phyloP scores from a whole-genome alignment of 176 grass and related monocot species.

The Cenchrus americanus region DNA sequence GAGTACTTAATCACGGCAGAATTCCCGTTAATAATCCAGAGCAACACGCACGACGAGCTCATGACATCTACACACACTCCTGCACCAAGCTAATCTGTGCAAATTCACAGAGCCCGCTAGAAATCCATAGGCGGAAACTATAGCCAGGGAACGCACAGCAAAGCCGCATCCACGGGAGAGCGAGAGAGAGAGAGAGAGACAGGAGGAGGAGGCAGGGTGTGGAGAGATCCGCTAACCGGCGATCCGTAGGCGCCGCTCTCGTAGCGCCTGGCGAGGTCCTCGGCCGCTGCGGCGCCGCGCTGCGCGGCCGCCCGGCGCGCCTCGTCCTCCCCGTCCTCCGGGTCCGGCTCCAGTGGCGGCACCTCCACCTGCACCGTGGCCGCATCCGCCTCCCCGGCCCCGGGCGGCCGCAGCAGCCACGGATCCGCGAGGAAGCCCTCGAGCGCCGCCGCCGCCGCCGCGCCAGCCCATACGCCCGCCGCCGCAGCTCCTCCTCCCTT shows the following conservation, averaged over 20 bases:
- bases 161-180: not conserved
- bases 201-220: too few species aligned
- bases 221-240: slow-evolving; percentile 58
- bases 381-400: not conserved
- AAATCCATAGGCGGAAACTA: not conserved
- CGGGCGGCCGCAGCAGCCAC: slow-evolving; percentile 53
- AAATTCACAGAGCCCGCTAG: not conserved
- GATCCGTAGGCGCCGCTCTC: slow-evolving; percentile 52
- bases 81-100: not conserved
- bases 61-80: not conserved
- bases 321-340: slow-evolving; percentile 59
- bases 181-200: not conserved
- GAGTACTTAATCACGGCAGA: not conserved
- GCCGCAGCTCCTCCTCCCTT: not conserved
- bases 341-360: slow-evolving; percentile 45
- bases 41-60: not conserved
- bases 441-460: slow-evolving; percentile 43
- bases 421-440: slow-evolving; percentile 75
- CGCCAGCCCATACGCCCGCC: slow-evolving; percentile 39
- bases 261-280: slow-evolving; percentile 61
- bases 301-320: slow-evolving; percentile 51
- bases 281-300: slow-evolving; percentile 64
- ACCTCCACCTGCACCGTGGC: slow-evolving; percentile 73
- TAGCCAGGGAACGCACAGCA: not conserved
- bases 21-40: slow-evolving; percentile 5